Base-by-base conservation (phyloP, 1,139 yeast genomes). In the Debaryomyces subglobosus region DNA sequence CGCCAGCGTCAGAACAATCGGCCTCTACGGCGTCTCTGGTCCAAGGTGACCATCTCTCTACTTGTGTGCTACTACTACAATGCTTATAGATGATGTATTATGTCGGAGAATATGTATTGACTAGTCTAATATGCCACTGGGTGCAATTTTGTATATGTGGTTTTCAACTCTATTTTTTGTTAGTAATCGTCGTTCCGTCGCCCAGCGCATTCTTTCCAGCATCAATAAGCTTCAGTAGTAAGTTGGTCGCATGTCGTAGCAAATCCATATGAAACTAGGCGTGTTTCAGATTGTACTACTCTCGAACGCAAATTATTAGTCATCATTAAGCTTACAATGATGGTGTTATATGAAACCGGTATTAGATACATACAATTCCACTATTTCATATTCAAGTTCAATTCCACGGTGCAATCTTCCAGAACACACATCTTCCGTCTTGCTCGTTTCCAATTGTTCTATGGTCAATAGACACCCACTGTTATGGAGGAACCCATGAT, bases 241-340 rank as follows among this genome's bases (percentile, higher is more conserved):
- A 54, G 53, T 53, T 74, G 78, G 79, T 75, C 79, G 79, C 80
- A 75, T 74, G 59, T 42, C 60, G 60, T 61, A 53, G 49, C 52
- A 49, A 42, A 61, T 60, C 71, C 71, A 60, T 58, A 53, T 63
- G 78, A 70, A 72, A 74, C 79, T 71, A 73, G 81, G 81, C 81
- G 64, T 69, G 80, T 74, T 63, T 67, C 80, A 59, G 63, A 56
- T 53, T 52, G 39, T 50, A 53, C 51, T 58, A 65, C 75, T 70
- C 79, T 75, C 66, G 77, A 76, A 75, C 81, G 81, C 81, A 76
- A 76, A 76, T 76, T 76, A 75, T 69, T 50, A 58, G 68, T 75
- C 81, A 76, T 76, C 80, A 74, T 62, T 24, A 47, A 50, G 30
- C 36, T 15, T n/a, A 16, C 23, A 15, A 3, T 21, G 24, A 25